Evolutionary conservation across 495 filamentous ascomycete genomes (phyloP).

Genomic region (Neurospora sp.): DNA sequence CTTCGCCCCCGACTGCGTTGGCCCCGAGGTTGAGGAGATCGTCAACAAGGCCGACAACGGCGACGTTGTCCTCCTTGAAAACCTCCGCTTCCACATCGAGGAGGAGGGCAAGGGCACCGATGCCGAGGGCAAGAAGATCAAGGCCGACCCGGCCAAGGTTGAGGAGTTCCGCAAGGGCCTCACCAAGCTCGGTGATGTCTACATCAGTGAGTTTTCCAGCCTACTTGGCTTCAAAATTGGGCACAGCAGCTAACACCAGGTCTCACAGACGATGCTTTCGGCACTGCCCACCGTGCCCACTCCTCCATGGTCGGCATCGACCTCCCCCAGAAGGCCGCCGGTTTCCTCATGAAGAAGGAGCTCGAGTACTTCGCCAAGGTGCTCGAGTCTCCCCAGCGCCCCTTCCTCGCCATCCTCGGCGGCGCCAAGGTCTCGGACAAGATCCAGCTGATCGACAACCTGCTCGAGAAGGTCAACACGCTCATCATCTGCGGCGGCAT

Average conservation of each 20-base stretch:
- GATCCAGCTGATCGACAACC: slow-evolving; percentile 98
- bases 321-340: slow-evolving; percentile 89
- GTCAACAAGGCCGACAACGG: slow-evolving; percentile 78
- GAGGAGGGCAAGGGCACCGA: slow-evolving; percentile 95
- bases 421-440: slow-evolving; percentile 99
- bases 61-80: slow-evolving; percentile 86
- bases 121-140: slow-evolving; percentile 88
- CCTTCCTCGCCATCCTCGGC: slow-evolving; percentile 97
- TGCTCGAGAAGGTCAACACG: slow-evolving; percentile 92
- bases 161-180: slow-evolving; percentile 89
- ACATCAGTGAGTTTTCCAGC: slow-evolving; percentile 67
- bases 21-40: slow-evolving; percentile 75
- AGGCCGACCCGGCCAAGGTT: slow-evolving; percentile 88
- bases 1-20: slow-evolving; percentile 88
- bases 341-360: slow-evolving; percentile 99
- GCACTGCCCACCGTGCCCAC: slow-evolving; percentile 95
- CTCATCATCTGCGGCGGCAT: slow-evolving; percentile 96
- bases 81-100: slow-evolving; percentile 94
- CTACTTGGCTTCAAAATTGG: background rate
- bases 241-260: background rate
- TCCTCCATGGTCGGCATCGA: slow-evolving; percentile 98
- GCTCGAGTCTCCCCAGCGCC: slow-evolving; percentile 82
- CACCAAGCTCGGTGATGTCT: slow-evolving; percentile 91
- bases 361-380: slow-evolving; percentile 98
- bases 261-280: slow-evolving; percentile 83